Evolutionary conservation across 2,329 filamentous ascomycete species (phyloP), one percentile per base, ranked within the genome.

Genomic region (Beauveria brongniartii): DNA sequence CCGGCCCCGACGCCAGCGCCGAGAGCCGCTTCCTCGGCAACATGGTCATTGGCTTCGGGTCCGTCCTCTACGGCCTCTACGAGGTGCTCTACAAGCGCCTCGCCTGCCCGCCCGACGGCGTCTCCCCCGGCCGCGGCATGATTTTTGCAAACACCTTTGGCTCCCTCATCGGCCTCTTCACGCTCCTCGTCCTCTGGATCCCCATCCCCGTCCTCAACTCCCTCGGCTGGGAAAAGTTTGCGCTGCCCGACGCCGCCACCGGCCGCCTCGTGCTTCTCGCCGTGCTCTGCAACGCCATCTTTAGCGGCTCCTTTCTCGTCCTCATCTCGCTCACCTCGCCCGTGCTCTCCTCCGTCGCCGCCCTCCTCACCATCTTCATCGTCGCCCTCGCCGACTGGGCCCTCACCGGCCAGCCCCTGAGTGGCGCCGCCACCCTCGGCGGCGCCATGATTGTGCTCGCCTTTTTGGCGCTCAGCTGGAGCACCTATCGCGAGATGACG

Each of bases 131-230:
- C n/a, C 86, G 92, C n/a, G 92, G 92, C 67, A 94, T 96, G 80
- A 87, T 97, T 63, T 97, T 99, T 68, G 92, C 94, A 68, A 97
- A 96, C 72, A 88, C 90, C 0, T 94, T 97, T 69, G 94, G 91
- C 59, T 90, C 87, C 65, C 78, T 93, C 70, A 94, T 99, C 64
- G 94, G 94, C 3, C 69, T 80, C 7, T 97, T 97, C 72, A 99
- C 94, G 0, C 75, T 97, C 28, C 75, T 83, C 1, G 89, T 97
- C 7, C 83, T 99, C 3, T 99, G 94, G 94, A 85, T 97, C 52
- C 94, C 94, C 1, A 72, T 99, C 9, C 93, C 93, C 0, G 76
- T 97, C 37, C 77, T 99, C 37, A 91, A 99, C 74, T 75, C 86
- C 63, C 78, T 86, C 12, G 90, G 90, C 1, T 81, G 90, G 69